Base-by-base conservation (phyloP, 495 filamentous ascomycete genomes). In the Hyaloscypha bicolor region DNA sequence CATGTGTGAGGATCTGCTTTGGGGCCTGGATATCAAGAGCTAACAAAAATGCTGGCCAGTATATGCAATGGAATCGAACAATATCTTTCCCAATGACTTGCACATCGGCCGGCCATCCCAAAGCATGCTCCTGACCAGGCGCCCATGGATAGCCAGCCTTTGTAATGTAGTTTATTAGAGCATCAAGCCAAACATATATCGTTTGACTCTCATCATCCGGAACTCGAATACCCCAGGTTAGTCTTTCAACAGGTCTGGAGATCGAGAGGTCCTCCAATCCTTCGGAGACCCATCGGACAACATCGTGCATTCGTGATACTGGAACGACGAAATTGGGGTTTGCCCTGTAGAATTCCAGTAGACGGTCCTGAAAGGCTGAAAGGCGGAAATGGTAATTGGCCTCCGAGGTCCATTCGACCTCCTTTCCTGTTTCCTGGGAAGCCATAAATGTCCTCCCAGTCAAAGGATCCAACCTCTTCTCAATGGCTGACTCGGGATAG, bases 21-120 rank as follows among this genome's bases (percentile, higher is more conserved):
- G 95, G 94, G n/a, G 91, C 76, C 2, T 93, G 90, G 3, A 99
- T 80, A 66, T 90, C 89, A 31, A 98, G 81, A 4, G 94, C 94
- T 80, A 99, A 87, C 33, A 99, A 89, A 73, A 99, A 90, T 2
- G 95, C 95, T 1, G 95, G 95, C 95, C 95, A 99, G 82, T 98
- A 99, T 31, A 99, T 90, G 78, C 91, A 92, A 77, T 99, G 96
- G 77, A 99, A 99, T 30, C 95, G 88, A 62, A 95, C 79, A 65
- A 98, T 98, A 77, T 99, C 95, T 79, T 99, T 99, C 32, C 95
- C 95, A 60, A 98, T 88, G 16, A 99, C 88, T 60, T 99, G 95
- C 2, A 93, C 80, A 76, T 99, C 89, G 21, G 91, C 94, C 37
- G 95, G 96, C 96, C 96, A 99, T 29, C 90, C 90, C 19, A 82